Evolutionary conservation across 2,329 filamentous ascomycete species (phyloP).

Genomic region (Dryadomyces quercivorus): DNA sequence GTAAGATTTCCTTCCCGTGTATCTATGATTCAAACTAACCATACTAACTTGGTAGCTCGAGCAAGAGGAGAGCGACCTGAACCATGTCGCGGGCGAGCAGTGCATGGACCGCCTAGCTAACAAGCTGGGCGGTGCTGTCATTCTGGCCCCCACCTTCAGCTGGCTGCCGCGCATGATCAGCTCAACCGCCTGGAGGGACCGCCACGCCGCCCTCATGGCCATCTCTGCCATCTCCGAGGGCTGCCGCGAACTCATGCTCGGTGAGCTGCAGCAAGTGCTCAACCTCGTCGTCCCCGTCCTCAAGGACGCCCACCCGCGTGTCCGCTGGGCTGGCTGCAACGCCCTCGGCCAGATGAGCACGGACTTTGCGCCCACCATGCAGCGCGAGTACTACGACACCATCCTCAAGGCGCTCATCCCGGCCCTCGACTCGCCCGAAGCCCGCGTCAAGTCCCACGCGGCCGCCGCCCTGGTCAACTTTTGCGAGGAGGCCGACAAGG

Average conservation of each 20-base stretch:
- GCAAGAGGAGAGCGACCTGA: conserved; percentile 88
- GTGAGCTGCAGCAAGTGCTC: conserved; percentile 85
- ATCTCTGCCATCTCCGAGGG: conserved; percentile 98
- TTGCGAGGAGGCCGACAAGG: conserved; percentile 94
- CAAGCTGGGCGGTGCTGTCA: conserved; percentile 88
- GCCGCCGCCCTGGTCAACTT: conserved; percentile 98
- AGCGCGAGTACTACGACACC: conserved; percentile 81
- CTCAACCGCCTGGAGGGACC: conserved; percentile 85
- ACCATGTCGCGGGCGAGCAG: conserved; percentile 95
- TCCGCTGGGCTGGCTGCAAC: conserved; percentile 95
- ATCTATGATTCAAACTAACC: background rate
- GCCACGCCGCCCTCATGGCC: conserved; percentile 94
- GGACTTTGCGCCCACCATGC: conserved; percentile 96
- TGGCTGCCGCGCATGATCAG: conserved; percentile 98
- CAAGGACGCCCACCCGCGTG: conserved; percentile 80
- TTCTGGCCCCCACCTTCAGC: conserved; percentile 85
- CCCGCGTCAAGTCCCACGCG: conserved; percentile 90
- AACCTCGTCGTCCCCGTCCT: conserved; percentile 90
- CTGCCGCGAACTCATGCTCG: conserved; percentile 89
- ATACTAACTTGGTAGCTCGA: conserved; percentile 50
- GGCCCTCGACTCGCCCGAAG: conserved; percentile 78
- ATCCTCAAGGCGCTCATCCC: conserved; percentile 88
- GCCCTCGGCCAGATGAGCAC: conserved; percentile 99
- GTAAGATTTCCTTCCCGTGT: conserved; percentile 34
- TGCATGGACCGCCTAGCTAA: conserved; percentile 97